A percentile compares a stretch with the other conserved stretches of the same genome.
These are phyloP conservation scores for Thelonectria blattea DNA, from an alignment of 2,329 filamentous ascomycete genomes.

Conservation along the genomic window DNA sequence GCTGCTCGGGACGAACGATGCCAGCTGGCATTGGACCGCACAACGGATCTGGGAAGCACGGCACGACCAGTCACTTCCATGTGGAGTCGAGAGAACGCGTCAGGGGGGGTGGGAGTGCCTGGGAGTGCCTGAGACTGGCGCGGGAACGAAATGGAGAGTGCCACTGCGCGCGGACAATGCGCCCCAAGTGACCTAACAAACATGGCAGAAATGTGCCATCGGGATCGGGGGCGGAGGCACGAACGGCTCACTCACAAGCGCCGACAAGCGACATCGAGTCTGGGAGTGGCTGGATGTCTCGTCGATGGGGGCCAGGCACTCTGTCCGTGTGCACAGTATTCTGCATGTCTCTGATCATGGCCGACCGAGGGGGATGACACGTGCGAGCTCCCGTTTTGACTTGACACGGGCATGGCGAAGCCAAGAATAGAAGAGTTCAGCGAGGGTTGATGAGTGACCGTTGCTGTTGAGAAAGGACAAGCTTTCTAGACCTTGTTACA, in stretches of 20 bases:
- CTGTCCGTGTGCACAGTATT: background rate
- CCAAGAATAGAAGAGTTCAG: background rate
- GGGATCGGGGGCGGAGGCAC: background rate
- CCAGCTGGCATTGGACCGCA: constrained; percentile 4
- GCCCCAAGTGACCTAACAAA: constrained; percentile 20
- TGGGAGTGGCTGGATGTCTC: constrained; percentile 1
- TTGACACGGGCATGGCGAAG: background rate
- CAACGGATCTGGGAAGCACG: constrained; percentile 1
- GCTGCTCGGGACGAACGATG: constrained; percentile 9
- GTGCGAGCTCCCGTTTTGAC: background rate
- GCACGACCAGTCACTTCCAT: constrained; percentile 12
- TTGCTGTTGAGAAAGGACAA: constrained; percentile 1
- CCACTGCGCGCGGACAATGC: constrained; percentile 22
- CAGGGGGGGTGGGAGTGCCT: constrained; percentile 16
- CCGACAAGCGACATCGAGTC: background rate
- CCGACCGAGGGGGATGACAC: background rate
- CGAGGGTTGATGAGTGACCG: background rate
- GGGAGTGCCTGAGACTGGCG: constrained; percentile 12
- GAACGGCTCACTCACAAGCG: background rate
- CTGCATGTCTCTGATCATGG: background rate
- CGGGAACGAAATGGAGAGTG: constrained; percentile 28
- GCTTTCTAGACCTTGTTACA: constrained; percentile 13
- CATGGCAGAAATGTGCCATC: background rate
- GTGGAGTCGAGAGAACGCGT: constrained; percentile 32
- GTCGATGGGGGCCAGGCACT: background rate